phyloP scores from a whole-genome alignment of 1,284 basidiomycete genomes.

The Chalciporus sp. region DNA sequence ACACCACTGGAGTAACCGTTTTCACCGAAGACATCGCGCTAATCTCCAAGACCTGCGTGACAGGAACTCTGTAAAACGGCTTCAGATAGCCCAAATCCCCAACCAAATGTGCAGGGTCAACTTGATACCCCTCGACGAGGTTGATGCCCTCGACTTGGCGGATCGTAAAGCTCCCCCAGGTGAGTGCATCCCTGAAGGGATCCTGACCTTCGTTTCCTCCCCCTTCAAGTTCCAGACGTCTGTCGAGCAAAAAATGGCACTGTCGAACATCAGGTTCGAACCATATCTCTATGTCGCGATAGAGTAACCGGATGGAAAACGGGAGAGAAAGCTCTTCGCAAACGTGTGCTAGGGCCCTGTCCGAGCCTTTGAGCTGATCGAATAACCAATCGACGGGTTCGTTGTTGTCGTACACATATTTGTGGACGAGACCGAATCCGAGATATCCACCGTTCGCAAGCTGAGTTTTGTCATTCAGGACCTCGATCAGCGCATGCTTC shows the following conservation, averaged over 20 bases:
- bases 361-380: background rate
- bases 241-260: background rate
- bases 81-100: background rate
- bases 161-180: slow-evolving; percentile 16
- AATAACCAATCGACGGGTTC: background rate
- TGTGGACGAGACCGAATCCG: background rate
- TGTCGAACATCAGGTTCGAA: background rate
- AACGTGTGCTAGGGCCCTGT: background rate
- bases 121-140: background rate
- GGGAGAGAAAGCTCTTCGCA: background rate
- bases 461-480: background rate
- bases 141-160: slow-evolving; percentile 14
- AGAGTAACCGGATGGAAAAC: background rate
- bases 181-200: slow-evolving; percentile 1
- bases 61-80: slow-evolving; percentile 3
- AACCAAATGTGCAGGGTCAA: background rate
- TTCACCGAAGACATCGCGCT: slow-evolving; percentile 12
- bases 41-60: slow-evolving; percentile 14
- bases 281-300: background rate
- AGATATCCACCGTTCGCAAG: background rate
- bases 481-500: background rate
- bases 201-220: slow-evolving; percentile 12
- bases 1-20: too few relatives aligned
- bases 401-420: background rate
- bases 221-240: too few relatives aligned